Base-by-base conservation (phyloP, 208 protist genomes). In the Trypanosomatidae sp. region DNA sequence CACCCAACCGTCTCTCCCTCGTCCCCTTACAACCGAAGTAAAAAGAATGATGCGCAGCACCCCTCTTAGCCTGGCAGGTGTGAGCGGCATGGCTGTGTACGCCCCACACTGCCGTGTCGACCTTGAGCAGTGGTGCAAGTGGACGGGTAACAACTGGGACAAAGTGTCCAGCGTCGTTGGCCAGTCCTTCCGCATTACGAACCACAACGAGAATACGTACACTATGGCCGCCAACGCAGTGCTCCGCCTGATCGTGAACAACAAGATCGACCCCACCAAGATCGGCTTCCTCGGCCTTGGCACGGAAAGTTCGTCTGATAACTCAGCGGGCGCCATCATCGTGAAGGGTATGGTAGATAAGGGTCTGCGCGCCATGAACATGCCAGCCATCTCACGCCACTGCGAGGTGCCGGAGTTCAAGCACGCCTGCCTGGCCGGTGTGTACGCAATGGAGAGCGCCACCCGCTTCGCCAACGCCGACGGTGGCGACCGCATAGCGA, bases 401-500 rank as follows among this genome's bases (percentile, higher is more conserved):
- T 95, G 90, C 74, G 93, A 97, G 77, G 93, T 97, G 70, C 93
- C 93, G 46, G 91, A 97, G 85, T 97, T 97, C 77, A 97, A 97
- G 77, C 93, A 97, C 80, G 93, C 93, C n/a, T 97, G 93, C 77
- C 88, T 97, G 30, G 93, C 87, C 62, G 93, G 93, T 17, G 90
- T 97, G 69, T 97, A 97, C 78, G 93, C 93, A 9, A 81, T 97
- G 60, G 87, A 97, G 86, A 90, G 87, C 74, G 93, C 91, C 60
- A 73, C 80, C 6, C 91, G 93, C 69, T 96, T 90, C 71, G 74
- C 80, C 58, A 73, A 69, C 41, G 70, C 88, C 1, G 93, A 97
- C 49, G 89, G 85, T 46, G 69, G 71, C 19, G 92, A 93, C 69
- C 76, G 82, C 66, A 75, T 94, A n/a, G 90, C 89, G 46, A 95